Percentiles rank a stretch among this genome's conserved stretches.
Conservation (phyloP, 768 basidiomycete species). For the Cystofilobasidium macerans region DNA sequence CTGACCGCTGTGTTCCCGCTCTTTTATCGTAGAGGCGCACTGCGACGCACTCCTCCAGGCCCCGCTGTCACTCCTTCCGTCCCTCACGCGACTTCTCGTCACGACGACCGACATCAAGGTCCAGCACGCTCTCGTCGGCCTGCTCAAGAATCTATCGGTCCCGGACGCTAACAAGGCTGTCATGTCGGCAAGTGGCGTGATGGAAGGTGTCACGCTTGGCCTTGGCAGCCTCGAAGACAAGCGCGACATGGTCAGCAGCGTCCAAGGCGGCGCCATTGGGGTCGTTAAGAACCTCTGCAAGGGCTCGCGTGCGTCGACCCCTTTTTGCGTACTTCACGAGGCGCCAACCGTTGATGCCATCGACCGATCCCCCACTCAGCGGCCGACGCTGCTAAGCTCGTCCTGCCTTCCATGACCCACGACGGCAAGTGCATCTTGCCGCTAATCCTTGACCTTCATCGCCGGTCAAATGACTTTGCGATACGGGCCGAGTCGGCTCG, state of each 20-base stretch:
- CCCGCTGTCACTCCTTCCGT: conserved; percentile 52
- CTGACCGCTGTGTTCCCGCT: background rate
- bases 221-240: conserved; percentile 62
- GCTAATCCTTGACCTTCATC: conserved; percentile 59
- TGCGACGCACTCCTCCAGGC: conserved; percentile 44
- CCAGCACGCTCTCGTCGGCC: conserved; percentile 74
- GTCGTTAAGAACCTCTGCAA: conserved; percentile 79
- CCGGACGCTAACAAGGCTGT: conserved; percentile 46
- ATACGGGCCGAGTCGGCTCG: conserved; percentile 84
- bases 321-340: background rate
- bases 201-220: conserved; percentile 48
- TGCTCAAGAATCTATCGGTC: conserved; percentile 70
- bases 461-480: conserved; percentile 67
- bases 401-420: conserved; percentile 41
- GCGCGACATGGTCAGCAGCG: conserved; percentile 70
- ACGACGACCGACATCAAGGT: conserved; percentile 53
- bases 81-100: conserved; percentile 53
- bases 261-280: conserved; percentile 79
- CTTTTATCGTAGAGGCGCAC: conserved; percentile 28
- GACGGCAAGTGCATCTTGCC: conserved; percentile 36
- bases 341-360: no score
- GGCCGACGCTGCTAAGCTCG: conserved; percentile 45
- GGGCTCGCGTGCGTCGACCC: conserved; percentile 50
- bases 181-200: conserved; percentile 53
- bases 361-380: conserved; percentile 16